Evolutionary conservation across 768 basidiomycete species (phyloP).

Genomic region (Amanita thiersii): DNA sequence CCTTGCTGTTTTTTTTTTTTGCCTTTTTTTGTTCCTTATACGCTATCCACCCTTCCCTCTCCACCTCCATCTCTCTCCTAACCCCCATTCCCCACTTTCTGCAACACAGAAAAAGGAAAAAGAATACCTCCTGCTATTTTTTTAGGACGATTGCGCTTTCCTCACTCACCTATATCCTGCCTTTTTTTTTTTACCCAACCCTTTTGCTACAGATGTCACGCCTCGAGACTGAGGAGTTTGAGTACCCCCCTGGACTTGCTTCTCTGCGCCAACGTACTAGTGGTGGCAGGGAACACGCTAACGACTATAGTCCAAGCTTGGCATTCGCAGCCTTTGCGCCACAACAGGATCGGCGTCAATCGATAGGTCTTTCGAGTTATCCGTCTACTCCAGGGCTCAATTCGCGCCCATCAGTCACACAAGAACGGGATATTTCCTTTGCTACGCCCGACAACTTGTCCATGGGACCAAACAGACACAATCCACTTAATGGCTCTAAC

Average conservation of each 20-base stretch:
- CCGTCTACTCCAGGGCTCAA: slow-evolving; percentile 13
- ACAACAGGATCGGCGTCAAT: slow-evolving; percentile 24
- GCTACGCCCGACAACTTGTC: slow-evolving; percentile 12
- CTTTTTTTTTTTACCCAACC: not conserved
- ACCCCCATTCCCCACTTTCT: slow-evolving; percentile 6
- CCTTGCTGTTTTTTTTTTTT: slow-evolving; percentile 15
- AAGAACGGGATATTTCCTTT: slow-evolving; percentile 23
- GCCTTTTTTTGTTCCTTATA: slow-evolving; percentile 12
- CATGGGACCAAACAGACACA: slow-evolving; percentile 38
- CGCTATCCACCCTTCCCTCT: slow-evolving; percentile 8
- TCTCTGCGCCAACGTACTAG: slow-evolving; percentile 17
- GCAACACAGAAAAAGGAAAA: slow-evolving; percentile 1
- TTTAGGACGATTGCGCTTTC: not conserved
- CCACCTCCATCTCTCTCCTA: slow-evolving; percentile 3
- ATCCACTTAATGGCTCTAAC: slow-evolving; percentile 19
- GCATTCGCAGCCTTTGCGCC: slow-evolving; percentile 14
- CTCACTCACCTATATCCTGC: not conserved
- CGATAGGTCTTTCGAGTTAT: slow-evolving; percentile 10
- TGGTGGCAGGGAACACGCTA: slow-evolving; percentile 15
- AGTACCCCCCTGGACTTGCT: slow-evolving; percentile 24
- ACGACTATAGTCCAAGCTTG: slow-evolving; percentile 10
- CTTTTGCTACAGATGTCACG: slow-evolving; percentile 30
- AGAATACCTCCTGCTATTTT: no score
- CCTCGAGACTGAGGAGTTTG: slow-evolving; percentile 32
- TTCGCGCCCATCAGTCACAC: slow-evolving; percentile 19